Percentiles rank a stretch among this genome's conserved stretches.
phyloP scores from a whole-genome alignment of 768 basidiomycete genomes.

The Boletus coccyginus region DNA sequence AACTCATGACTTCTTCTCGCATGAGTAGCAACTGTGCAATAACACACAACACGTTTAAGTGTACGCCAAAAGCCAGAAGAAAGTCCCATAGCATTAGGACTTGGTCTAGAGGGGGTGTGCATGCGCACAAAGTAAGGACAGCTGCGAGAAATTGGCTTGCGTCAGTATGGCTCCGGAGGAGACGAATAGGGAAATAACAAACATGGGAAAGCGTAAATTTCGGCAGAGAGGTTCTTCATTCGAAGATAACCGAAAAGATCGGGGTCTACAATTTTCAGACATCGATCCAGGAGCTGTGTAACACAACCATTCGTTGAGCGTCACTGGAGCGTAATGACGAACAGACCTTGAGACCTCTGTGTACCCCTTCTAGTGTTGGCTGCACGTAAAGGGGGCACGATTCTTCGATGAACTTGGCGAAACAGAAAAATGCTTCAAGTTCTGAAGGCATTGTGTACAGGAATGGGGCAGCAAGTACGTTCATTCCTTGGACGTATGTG shows the following conservation, averaged over 20 bases:
- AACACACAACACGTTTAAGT: conserved; percentile 94
- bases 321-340: conserved; percentile 7
- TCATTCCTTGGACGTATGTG: conserved; percentile 99
- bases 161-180: not conserved
- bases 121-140: conserved; percentile 91
- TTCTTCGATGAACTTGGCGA: conserved; percentile 93
- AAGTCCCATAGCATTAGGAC: conserved; percentile 98
- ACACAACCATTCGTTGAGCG: not conserved
- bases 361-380: conserved; percentile 93
- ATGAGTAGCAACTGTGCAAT: conserved; percentile 93
- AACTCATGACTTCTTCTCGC: conserved; percentile 85
- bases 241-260: conserved; percentile 79
- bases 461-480: conserved; percentile 97
- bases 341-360: conserved; percentile 83
- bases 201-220: conserved; percentile 98
- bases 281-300: conserved; percentile 83
- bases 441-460: conserved; percentile 97
- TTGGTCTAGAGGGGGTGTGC: conserved; percentile 94
- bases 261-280: conserved; percentile 87
- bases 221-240: conserved; percentile 89
- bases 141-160: conserved; percentile 43
- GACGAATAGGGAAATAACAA: conserved; percentile 29
- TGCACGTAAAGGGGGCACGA: conserved; percentile 96
- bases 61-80: conserved; percentile 92
- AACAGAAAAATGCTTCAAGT: conserved; percentile 97